Conservation (phyloP, 2,329 filamentous ascomycete genomes). For the Fusarium virguliforme region DNA sequence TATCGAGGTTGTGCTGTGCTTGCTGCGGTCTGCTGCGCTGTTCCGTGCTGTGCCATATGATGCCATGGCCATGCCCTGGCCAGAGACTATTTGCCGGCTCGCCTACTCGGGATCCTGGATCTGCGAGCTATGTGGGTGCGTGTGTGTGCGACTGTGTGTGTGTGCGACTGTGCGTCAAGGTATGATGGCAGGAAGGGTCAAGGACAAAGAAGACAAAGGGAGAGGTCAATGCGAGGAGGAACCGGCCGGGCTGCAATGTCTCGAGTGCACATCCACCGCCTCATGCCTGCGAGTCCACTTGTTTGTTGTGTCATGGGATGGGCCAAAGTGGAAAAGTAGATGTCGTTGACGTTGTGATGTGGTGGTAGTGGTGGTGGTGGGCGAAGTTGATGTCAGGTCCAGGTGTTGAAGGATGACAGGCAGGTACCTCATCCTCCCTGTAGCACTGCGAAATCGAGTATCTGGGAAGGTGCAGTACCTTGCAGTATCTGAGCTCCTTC, state of each 20-base stretch:
- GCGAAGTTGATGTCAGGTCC: constrained; percentile 8
- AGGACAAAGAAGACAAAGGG: constrained; percentile 30
- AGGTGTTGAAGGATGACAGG: constrained; percentile 8
- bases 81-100: constrained; percentile 36
- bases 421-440: constrained; percentile 18
- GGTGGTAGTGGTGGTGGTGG: constrained; percentile 28
- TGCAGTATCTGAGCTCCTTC: constrained; percentile 36
- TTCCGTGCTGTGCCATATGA: constrained; percentile 43
- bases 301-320: constrained; percentile 27
- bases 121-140: constrained; percentile 33
- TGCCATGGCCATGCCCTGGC: constrained; percentile 35
- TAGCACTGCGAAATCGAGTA: constrained; percentile 13
- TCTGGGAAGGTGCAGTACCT: constrained; percentile 29
- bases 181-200: constrained; percentile 29
- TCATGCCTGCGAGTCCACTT: constrained; percentile 16
- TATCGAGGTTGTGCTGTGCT: constrained; percentile 19
- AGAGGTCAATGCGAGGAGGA: constrained; percentile 18
- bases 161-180: constrained; percentile 33
- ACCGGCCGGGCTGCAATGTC: constrained; percentile 17
- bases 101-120: constrained; percentile 36
- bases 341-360: constrained; percentile 24
- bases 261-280: constrained; percentile 12
- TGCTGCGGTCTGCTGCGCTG: constrained; percentile 30
- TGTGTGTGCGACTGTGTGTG: neutral
- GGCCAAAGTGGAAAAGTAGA: constrained; percentile 36